Evolutionary conservation across 768 basidiomycete species (phyloP), one percentile per base, ranked within the genome.

Genomic region (Epithele typhae): DNA sequence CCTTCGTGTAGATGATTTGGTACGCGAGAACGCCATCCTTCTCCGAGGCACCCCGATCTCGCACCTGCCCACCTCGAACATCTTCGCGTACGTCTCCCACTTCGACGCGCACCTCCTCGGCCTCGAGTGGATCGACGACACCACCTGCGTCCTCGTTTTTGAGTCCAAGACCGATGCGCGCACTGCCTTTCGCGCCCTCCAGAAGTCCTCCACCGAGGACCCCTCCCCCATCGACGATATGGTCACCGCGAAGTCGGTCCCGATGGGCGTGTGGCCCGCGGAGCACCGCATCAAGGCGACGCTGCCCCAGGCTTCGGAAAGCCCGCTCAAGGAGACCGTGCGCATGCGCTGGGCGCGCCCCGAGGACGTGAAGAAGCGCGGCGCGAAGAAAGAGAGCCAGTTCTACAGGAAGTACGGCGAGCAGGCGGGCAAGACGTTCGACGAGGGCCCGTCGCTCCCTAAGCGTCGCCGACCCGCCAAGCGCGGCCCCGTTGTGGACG

Each of bases 81-180:
- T 92, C 43, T 92, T 92, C 59, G 88, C 84, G 0, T 92, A 92
- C 56, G 82, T 82, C 25, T 84, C 81, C 1, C 84, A 91, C 55
- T 89, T 87, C 57, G 83, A 86, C 38, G 73, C 81, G 0, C 71
- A 76, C 17, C 89, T 89, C 0, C 74, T 88, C 52, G 89, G 76
- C 7, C 68, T 92, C 7, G 90, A 92, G 67, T 92, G 90, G 90
- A 75, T 92, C 17, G 81, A 90, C 62, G 90, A 92, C 66, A 82
- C 70, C 19, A 89, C 85, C 21, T 91, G 87, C 55, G 75, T 92
- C 3, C 69, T 92, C 41, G 84, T 92, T 35, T 92, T 89, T 59
- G 65, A 74, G 24, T 73, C 77, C 32, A 78, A 73, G 41, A 50
- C 66, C 30, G 63, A 71, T 11, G 87, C 87, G 11, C 73, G 75